Evolutionary conservation across 2,329 filamentous ascomycete genomes (phyloP), one percentile per base, ranked within the genome.

Genomic region (Cytospora chrysosperma): DNA sequence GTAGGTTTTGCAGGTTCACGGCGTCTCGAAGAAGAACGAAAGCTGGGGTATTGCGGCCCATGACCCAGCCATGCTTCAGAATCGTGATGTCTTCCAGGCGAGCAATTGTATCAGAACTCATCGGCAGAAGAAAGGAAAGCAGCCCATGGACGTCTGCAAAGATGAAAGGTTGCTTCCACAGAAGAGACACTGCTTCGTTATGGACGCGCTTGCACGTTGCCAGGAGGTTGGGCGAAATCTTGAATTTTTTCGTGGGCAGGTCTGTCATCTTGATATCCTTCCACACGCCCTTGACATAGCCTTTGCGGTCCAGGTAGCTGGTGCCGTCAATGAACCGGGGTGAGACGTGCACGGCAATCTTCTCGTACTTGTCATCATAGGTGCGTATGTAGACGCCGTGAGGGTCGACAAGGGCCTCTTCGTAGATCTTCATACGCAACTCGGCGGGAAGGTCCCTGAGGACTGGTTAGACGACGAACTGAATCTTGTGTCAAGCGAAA

Each of bases 111-210:
- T 28, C 27, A 4, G 57, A 49, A 6, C 49, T 28, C 1, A 59
- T 28, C 49, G 40, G 21, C 32, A 53, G 19, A 2, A 59, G 34
- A 17, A 59, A 53, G 7, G 3, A 9, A 24, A 52, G 49, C 1
- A 59, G 26, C 2, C 21, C 12, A 3, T 19, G 4, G 2, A 53
- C 19, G 17, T 43, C 17, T 12, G 4, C 12, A 49, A 59, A 59
- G 1, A 59, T 52, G 49, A 59, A 59, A 27, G 57, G 57, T 32
- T 59, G 57, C 24, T 13, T 43, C 57, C 57, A 59, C 15, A 59
- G 32, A 15, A 53, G 12, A 7, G 26, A 43, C 1, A 24, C 32
- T 2, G 57, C 32, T 51, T 59, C 57, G 1, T 10, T 3, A 27
- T 59, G 32, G 26, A 59, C 10, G 1, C n/a, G 28, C 57, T 53